A percentile compares a stretch with the other conserved stretches of the same genome.
Evolutionary conservation across 176 grass and related monocot species (phyloP).

Genomic region (Paspalum notatum): DNA sequence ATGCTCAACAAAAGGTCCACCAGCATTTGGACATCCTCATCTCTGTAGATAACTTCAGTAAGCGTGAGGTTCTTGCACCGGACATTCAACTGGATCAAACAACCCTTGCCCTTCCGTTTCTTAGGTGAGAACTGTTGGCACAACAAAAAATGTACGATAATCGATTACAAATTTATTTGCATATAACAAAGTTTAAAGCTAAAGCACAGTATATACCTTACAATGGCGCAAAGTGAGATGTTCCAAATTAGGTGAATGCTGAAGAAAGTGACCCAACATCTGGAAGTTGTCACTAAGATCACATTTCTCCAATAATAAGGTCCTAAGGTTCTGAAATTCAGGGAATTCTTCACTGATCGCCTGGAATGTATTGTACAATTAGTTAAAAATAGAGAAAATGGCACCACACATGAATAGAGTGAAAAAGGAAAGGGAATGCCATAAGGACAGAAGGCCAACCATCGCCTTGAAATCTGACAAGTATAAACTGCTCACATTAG

Average conservation of each 20-base stretch:
- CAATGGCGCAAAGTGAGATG: background rate
- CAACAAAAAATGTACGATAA: background rate
- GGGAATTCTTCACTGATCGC: background rate
- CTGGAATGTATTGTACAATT: background rate
- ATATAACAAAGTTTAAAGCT: background rate
- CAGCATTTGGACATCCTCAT: background rate
- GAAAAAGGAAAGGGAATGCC: background rate
- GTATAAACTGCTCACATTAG: background rate
- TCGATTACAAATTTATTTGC: background rate
- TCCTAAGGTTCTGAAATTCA: background rate
- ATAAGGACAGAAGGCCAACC: background rate
- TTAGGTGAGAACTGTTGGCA: background rate
- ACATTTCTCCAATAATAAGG: background rate
- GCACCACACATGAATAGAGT: background rate
- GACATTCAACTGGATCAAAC: background rate
- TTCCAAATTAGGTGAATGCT: background rate
- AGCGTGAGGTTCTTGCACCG: constrained; percentile 3
- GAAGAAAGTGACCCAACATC: background rate
- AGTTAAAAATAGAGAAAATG: background rate
- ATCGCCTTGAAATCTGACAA: background rate
- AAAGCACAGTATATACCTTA: background rate
- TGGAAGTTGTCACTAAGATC: background rate
- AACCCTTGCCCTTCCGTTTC: background rate
- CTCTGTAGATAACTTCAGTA: constrained; percentile 1
- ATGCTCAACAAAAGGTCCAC: background rate